phyloP scores from a whole-genome alignment of 805 yeast genomes.

The Zygosaccharomyces pseudorouxii region DNA sequence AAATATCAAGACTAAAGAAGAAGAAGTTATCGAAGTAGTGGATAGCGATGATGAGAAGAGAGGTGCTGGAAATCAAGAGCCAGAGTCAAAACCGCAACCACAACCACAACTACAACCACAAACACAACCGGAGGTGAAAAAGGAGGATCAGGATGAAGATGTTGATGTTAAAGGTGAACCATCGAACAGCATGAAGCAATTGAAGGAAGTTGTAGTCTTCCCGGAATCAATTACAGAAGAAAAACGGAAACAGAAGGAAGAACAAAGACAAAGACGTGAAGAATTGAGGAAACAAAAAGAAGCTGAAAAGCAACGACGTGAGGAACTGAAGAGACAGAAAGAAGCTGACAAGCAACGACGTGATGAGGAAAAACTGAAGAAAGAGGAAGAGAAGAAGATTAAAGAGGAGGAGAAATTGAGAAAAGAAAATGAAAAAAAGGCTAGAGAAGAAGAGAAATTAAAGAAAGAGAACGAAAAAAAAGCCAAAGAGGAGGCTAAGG shows the following conservation, averaged over 20 bases:
- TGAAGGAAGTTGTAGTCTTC: background rate
- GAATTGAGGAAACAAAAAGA: conserved; percentile 30
- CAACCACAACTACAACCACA: background rate
- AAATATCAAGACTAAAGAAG: conserved; percentile 8
- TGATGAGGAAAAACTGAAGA: conserved; percentile 16
- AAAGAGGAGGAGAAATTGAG: conserved; percentile 21
- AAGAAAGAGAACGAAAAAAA: conserved; percentile 28
- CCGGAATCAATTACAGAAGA: conserved; percentile 8
- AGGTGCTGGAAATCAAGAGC: background rate
- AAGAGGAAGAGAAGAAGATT: conserved; percentile 16
- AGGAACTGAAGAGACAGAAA: conserved; percentile 20
- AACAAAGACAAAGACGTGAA: conserved; percentile 32
- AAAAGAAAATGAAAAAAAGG: conserved; percentile 22
- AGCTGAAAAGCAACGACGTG: conserved; percentile 28
- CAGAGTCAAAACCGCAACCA: background rate
- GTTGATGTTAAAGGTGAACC: conserved; percentile 2
- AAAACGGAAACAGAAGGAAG: conserved; percentile 22
- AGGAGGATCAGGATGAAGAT: background rate
- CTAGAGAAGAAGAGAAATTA: conserved; percentile 20
- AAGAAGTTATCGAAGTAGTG: background rate
- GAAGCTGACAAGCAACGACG: conserved; percentile 20
- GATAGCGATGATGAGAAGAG: conserved; percentile 8
- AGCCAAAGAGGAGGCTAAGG: conserved; percentile 32
- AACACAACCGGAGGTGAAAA: background rate
- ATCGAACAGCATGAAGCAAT: conserved; percentile 6